Evolutionary conservation across 495 filamentous ascomycete genomes (phyloP).

Genomic region (Neurospora sp.): DNA sequence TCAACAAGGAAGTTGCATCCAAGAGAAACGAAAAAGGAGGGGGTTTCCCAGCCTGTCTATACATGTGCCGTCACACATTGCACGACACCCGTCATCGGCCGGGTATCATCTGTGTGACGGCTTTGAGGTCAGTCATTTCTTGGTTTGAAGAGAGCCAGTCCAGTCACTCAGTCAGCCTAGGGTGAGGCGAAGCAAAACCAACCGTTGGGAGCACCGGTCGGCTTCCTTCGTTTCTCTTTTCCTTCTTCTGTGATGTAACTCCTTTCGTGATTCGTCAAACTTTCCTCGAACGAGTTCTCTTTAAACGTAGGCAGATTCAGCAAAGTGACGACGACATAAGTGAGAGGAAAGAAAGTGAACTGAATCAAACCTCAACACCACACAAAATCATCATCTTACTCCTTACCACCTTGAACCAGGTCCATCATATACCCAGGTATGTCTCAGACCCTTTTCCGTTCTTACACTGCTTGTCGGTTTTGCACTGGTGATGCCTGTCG

Average conservation of each 20-base stretch:
- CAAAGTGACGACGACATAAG: background rate
- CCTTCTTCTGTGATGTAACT: background rate
- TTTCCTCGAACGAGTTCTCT: background rate
- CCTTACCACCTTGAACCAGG: background rate
- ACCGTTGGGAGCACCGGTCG: background rate
- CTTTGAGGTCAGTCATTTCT: background rate
- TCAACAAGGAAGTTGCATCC: background rate
- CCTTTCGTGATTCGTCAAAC: background rate
- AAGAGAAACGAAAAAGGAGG: background rate
- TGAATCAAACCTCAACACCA: background rate
- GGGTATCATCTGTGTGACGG: constrained; percentile 9
- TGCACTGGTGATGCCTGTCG: background rate
- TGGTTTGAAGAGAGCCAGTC: background rate
- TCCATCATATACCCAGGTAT: background rate
- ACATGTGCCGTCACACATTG: constrained; percentile 15
- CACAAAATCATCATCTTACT: background rate
- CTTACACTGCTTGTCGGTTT: background rate
- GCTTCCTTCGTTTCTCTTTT: background rate
- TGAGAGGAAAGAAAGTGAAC: background rate
- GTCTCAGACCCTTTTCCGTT: background rate
- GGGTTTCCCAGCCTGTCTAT: background rate
- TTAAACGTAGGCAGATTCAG: background rate
- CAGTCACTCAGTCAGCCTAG: background rate
- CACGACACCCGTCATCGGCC: constrained; percentile 18
- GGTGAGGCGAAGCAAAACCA: background rate